Evolutionary conservation across 192 early-diverging fungal genomes (phyloP), one percentile per base, ranked within the genome.

Genomic region (Backusella parvicylindrica): DNA sequence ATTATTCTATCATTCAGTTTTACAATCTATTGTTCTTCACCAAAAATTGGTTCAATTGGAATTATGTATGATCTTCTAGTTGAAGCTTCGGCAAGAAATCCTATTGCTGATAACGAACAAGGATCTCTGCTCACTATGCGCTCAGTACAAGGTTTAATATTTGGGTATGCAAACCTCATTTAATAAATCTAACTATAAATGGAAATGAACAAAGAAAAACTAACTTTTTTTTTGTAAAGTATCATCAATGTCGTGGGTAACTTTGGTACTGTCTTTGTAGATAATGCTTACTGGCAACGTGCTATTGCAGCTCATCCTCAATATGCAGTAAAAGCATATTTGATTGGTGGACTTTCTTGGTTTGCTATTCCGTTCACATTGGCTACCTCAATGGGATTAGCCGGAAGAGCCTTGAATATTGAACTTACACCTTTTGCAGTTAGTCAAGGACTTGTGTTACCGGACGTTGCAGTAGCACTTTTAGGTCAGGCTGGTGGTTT

Each of bases 281-380:
- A 92, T 64, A 89, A 94, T 71, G 90, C 88, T 15, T 92, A 94
- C 77, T 92, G 86, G 86, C 92, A 92, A 80, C 86, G 91, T 37
- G 91, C 91, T 33, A 90, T 92, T 71, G 92, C 92, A 63, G 83
- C 91, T 15, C 77, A 80, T n/a, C 91, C 91, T 21, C 80, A 81
- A 16, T 89, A 88, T 60, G 87, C 92, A 2, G 91, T 92, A 63
- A 87, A 88, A 68, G 89, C 86, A 4, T 92, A 92, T 74, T 73
- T 92, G 36, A 83, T 92, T 41, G 91, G 91, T n/a, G 92, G 92
- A 18, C 80, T 92, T n/a, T 81, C 85, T n/a, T 92, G 90, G 91
- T 92, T 93, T 53, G 85, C 91, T 35, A 92, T 92, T 79, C 91
- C 91, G 0, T 92, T 92, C 75, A 88, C 87, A 9, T 79, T 93